Evolutionary conservation across 257 asterid species (phyloP).

Genomic region (Leptodermis oblonga): DNA sequence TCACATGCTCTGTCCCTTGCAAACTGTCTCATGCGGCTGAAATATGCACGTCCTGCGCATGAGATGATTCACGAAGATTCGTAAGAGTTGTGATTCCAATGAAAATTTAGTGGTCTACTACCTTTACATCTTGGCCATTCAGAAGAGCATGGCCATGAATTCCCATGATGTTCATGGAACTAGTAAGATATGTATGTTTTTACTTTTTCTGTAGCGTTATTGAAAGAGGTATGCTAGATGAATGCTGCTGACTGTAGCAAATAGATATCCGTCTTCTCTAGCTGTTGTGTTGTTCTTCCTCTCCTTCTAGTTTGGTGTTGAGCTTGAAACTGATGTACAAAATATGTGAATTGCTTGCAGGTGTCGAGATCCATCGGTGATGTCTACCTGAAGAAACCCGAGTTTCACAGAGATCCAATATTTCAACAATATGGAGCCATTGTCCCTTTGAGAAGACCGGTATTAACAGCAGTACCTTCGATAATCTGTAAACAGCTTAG

Average conservation of each 20-base stretch:
- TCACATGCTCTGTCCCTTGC: slow-evolving; percentile 61
- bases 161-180: slow-evolving; percentile 32
- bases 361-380: slow-evolving; percentile 98
- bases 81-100: slow-evolving; percentile 44
- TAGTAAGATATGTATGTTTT: slow-evolving; percentile 36
- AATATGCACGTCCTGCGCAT: slow-evolving; percentile 48
- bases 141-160: slow-evolving; percentile 26
- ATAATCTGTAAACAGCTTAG: slow-evolving; percentile 64
- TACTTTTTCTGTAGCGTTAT: slow-evolving; percentile 29
- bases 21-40: slow-evolving; percentile 59
- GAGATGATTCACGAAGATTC: slow-evolving; percentile 45
- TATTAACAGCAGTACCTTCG: slow-evolving; percentile 87
- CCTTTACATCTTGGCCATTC: slow-evolving; percentile 30
- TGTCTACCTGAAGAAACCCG: slow-evolving; percentile 85
- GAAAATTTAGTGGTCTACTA: slow-evolving; percentile 29
- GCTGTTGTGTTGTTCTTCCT: background rate
- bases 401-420: slow-evolving; percentile 68
- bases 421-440: slow-evolving; percentile 51
- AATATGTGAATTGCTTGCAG: slow-evolving; percentile 39
- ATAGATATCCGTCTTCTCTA: slow-evolving; percentile 14
- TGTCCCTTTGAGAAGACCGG: slow-evolving; percentile 76
- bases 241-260: slow-evolving; percentile 11
- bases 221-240: slow-evolving; percentile 40
- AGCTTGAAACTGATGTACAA: background rate
- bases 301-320: slow-evolving; percentile 9